phyloP scores from a whole-genome alignment of 140 eudicot species.

The Ambrosia hybrid region DNA sequence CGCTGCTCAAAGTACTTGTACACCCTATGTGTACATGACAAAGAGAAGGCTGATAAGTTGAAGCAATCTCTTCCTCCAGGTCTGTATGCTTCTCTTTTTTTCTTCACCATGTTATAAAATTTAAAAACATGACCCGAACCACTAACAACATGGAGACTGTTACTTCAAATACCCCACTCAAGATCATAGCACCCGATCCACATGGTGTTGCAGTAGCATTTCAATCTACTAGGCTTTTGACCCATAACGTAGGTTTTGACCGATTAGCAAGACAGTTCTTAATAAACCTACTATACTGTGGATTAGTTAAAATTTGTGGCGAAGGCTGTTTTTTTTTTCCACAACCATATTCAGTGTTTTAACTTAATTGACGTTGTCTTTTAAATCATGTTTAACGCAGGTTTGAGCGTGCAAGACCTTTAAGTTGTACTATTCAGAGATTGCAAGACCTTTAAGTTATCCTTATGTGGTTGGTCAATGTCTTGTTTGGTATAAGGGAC shows the following conservation, averaged over 20 bases:
- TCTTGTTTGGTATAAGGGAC: too few relatives aligned
- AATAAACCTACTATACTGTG: neutral
- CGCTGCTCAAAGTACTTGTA: constrained; percentile 76
- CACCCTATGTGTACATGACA: constrained; percentile 63
- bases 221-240: too few relatives aligned
- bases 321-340: too few relatives aligned
- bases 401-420: constrained; percentile 68
- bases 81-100: neutral
- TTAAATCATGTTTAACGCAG: constrained; percentile 26
- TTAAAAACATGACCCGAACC: neutral
- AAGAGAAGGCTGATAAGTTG: constrained; percentile 69
- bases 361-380: neutral
- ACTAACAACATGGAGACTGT: neutral
- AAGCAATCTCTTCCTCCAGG: constrained; percentile 84
- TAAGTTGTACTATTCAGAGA: constrained; percentile 8
- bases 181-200: neutral
- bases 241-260: too few relatives aligned
- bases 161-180: too few relatives aligned
- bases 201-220: neutral
- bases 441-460: neutral
- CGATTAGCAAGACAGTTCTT: too few relatives aligned
- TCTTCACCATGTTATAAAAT: neutral
- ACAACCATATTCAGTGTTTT: neutral
- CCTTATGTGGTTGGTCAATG: too few relatives aligned
- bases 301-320: too few relatives aligned